Percentiles rank a stretch among this genome's conserved stretches.
Evolutionary conservation across 495 filamentous ascomycete genomes (phyloP).

Genomic region (Aspergillus olivimuriae): DNA sequence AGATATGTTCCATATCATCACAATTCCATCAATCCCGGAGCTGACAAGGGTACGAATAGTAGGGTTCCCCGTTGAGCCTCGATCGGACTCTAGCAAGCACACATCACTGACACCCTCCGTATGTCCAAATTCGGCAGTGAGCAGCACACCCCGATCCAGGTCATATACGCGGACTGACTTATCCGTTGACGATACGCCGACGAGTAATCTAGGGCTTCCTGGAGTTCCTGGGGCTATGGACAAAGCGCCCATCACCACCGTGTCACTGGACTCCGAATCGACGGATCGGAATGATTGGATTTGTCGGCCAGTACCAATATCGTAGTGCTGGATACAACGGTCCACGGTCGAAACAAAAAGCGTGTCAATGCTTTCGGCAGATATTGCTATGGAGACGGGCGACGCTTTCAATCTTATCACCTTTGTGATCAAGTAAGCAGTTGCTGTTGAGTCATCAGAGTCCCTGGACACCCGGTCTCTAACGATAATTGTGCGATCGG

Average conservation of each 20-base stretch:
- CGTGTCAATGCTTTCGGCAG: constrained; percentile 51
- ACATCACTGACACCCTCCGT: constrained; percentile 85
- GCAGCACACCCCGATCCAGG: constrained; percentile 61
- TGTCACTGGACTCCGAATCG: constrained; percentile 70
- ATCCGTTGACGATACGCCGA: constrained; percentile 85
- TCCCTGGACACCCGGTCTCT: constrained; percentile 68
- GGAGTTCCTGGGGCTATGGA: constrained; percentile 41
- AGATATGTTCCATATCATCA: constrained; percentile 76
- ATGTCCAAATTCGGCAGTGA: constrained; percentile 89
- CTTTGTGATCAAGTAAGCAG: constrained; percentile 69
- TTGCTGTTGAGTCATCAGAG: constrained; percentile 51
- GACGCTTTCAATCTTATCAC: constrained; percentile 79
- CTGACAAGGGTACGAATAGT: constrained; percentile 54
- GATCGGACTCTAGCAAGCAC: constrained; percentile 53
- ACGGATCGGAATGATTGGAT: constrained; percentile 70
- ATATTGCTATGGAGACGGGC: constrained; percentile 72
- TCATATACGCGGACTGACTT: constrained; percentile 92
- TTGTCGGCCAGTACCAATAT: constrained; percentile 63
- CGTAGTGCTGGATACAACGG: constrained; percentile 69
- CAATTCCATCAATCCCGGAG: constrained; percentile 74
- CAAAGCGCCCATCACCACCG: constrained; percentile 75
- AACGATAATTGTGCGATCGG: constrained; percentile 78
- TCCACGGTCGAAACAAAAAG: constrained; percentile 77
- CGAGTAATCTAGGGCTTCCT: constrained; percentile 49
- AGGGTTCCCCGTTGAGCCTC: constrained; percentile 33